Conservation (phyloP, 805 yeast species). For the Yarrowia hollandica region DNA sequence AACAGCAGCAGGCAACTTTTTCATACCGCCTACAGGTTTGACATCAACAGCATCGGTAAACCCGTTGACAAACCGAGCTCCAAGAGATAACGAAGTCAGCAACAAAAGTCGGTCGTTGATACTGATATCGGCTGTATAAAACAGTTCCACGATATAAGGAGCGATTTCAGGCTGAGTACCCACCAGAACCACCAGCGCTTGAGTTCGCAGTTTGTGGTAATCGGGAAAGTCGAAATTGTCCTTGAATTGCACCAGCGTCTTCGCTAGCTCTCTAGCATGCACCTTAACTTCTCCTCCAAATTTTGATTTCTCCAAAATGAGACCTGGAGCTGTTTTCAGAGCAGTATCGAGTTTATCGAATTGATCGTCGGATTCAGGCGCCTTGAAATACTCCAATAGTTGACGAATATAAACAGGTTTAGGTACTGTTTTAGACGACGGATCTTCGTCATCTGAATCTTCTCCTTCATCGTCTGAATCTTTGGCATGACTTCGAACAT, state of each 20-base stretch:
- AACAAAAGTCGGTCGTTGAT: constrained; percentile 73
- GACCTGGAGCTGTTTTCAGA: constrained; percentile 52
- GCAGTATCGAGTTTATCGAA: constrained; percentile 54
- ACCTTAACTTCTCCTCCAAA: constrained; percentile 62
- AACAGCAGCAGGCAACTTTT: constrained; percentile 49
- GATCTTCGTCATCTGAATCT: constrained; percentile 34
- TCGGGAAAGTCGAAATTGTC: constrained; percentile 57
- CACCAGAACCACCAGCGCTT: constrained; percentile 63
- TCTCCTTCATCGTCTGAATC: constrained; percentile 45
- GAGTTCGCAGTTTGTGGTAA: constrained; percentile 67
- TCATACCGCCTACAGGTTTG: constrained; percentile 43
- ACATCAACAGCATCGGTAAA: constrained; percentile 43
- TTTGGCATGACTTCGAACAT: constrained; percentile 39
- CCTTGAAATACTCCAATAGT: constrained; percentile 55
- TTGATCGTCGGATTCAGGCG: constrained; percentile 47
- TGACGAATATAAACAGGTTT: constrained; percentile 74
- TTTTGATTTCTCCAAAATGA: constrained; percentile 63
- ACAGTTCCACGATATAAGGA: constrained; percentile 44
- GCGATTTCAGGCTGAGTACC: constrained; percentile 52
- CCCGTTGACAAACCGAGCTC: constrained; percentile 73
- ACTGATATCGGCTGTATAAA: constrained; percentile 74
- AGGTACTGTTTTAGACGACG: constrained; percentile 47
- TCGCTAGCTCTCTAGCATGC: constrained; percentile 56
- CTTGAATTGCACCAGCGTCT: constrained; percentile 52
- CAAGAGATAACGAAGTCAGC: constrained; percentile 65